Percentiles rank a stretch among this genome's conserved stretches.
Evolutionary conservation across 768 basidiomycete genomes (phyloP).

Genomic region (Xerocomellus chrysenteron): DNA sequence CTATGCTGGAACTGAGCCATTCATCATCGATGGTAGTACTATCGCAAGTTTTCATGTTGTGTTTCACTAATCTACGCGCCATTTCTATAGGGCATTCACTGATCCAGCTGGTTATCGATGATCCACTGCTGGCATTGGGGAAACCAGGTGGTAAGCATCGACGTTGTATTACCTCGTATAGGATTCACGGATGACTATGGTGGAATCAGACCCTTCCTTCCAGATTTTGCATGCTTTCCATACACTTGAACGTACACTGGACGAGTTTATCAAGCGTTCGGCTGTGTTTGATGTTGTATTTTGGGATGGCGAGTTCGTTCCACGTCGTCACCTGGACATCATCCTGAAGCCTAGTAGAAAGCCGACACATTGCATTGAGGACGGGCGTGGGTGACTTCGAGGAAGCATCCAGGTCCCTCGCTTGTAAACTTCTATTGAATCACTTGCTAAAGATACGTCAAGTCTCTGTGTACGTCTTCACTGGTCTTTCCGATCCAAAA

Average conservation of each 20-base stretch:
- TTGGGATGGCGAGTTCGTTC: constrained; percentile 45
- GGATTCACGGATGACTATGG: not conserved
- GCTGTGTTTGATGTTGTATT: constrained; percentile 65
- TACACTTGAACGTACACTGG: constrained; percentile 49
- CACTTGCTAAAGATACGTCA: constrained; percentile 44
- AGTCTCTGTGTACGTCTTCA: constrained; percentile 47
- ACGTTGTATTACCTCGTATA: not conserved
- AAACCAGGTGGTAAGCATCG: constrained; percentile 39
- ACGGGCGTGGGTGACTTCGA: constrained; percentile 38
- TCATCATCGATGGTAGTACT: constrained; percentile 58
- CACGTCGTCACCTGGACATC: not conserved
- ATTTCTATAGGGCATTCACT: constrained; percentile 54
- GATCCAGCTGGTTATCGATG: constrained; percentile 55
- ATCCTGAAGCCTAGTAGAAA: constrained; percentile 34
- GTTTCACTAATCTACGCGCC: not conserved
- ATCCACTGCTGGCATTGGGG: constrained; percentile 59
- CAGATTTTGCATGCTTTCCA: constrained; percentile 64
- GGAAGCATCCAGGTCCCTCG: constrained; percentile 49
- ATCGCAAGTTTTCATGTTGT: not conserved
- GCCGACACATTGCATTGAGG: constrained; percentile 41
- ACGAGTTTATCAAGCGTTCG: constrained; percentile 47
- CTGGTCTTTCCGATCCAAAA: constrained; percentile 40
- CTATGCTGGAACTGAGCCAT: constrained; percentile 66
- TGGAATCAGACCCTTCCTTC: constrained; percentile 50
- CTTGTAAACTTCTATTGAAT: constrained; percentile 49